Conservation (phyloP, 1,284 basidiomycete species). For the Porogramme epimiltina region DNA sequence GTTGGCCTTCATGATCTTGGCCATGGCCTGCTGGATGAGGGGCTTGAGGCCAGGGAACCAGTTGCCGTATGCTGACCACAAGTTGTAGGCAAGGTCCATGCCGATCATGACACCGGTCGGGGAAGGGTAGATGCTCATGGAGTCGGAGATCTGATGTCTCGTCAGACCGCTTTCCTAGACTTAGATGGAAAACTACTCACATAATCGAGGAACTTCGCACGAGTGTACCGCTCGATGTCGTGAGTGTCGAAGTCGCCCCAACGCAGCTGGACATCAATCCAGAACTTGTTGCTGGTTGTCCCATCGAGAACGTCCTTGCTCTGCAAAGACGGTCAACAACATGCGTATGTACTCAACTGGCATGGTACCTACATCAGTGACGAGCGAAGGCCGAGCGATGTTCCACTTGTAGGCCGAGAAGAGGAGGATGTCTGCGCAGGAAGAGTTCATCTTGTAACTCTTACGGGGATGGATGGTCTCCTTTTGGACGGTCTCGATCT, state of each 20-base stretch:
- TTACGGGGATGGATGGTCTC: slow-evolving; percentile 99
- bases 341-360: background rate
- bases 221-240: slow-evolving; percentile 96
- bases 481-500: slow-evolving; percentile 99
- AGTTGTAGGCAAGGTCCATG: slow-evolving; percentile 97
- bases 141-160: slow-evolving; percentile 75
- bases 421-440: slow-evolving; percentile 93
- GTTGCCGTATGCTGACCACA: slow-evolving; percentile 99
- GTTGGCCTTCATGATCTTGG: slow-evolving; percentile 99
- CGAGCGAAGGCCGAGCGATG: slow-evolving; percentile 93
- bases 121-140: slow-evolving; percentile 97
- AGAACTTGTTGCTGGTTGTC: slow-evolving; percentile 98
- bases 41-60: slow-evolving; percentile 99
- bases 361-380: slow-evolving; percentile 76
- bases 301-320: slow-evolving; percentile 96
- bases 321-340: slow-evolving; percentile 36
- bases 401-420: slow-evolving; percentile 99
- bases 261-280: slow-evolving; percentile 97
- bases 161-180: slow-evolving; percentile 9
- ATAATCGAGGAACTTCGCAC: slow-evolving; percentile 97
- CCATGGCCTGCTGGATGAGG: slow-evolving; percentile 98
- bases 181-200: slow-evolving; percentile 41
- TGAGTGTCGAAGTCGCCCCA: slow-evolving; percentile 99
- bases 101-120: slow-evolving; percentile 98
- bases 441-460: slow-evolving; percentile 99